A percentile compares a stretch with the other conserved stretches of the same genome.
phyloP scores from a whole-genome alignment of 805 yeast species.

The Kuraishia capsulata region DNA sequence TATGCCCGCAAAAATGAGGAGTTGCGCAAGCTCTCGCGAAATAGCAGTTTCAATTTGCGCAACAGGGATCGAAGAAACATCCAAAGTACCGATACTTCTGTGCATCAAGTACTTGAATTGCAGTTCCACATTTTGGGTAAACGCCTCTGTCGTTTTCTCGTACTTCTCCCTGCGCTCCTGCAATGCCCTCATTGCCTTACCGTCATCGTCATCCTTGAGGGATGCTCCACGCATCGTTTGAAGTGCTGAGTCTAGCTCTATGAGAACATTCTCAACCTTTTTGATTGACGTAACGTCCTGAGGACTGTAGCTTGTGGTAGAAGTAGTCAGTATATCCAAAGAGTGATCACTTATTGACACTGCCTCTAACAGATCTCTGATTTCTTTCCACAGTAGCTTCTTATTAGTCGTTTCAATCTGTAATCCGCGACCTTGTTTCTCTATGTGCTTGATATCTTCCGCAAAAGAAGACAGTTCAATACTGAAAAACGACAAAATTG shows the following conservation, averaged over 20 bases:
- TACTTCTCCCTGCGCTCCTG: constrained; percentile 55
- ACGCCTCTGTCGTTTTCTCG: constrained; percentile 43
- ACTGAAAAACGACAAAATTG: constrained; percentile 43
- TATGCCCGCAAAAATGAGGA: constrained; percentile 38
- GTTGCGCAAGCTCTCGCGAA: constrained; percentile 22
- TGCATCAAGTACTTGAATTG: constrained; percentile 20
- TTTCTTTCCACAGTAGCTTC: constrained; percentile 61
- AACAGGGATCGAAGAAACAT: not conserved
- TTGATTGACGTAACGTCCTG: constrained; percentile 31
- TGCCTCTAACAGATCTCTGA: constrained; percentile 60
- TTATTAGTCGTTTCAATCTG: constrained; percentile 81
- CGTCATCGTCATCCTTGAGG: constrained; percentile 29
- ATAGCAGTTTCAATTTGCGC: constrained; percentile 3
- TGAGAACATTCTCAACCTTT: constrained; percentile 43
- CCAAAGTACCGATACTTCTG: constrained; percentile 22
- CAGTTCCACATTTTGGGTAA: constrained; percentile 26
- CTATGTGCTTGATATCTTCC: constrained; percentile 63
- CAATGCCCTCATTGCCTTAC: constrained; percentile 61
- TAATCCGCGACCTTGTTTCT: constrained; percentile 67
- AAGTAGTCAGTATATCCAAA: constrained; percentile 31
- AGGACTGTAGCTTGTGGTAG: constrained; percentile 34
- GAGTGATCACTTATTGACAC: constrained; percentile 55
- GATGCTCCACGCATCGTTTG: constrained; percentile 45
- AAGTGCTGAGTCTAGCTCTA: constrained; percentile 54
- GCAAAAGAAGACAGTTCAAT: constrained; percentile 57